Evolutionary conservation across 202 grass and related monocot genomes (phyloP), one percentile per base, ranked within the genome.

Genomic region (Cymbopogon flexuosus): DNA sequence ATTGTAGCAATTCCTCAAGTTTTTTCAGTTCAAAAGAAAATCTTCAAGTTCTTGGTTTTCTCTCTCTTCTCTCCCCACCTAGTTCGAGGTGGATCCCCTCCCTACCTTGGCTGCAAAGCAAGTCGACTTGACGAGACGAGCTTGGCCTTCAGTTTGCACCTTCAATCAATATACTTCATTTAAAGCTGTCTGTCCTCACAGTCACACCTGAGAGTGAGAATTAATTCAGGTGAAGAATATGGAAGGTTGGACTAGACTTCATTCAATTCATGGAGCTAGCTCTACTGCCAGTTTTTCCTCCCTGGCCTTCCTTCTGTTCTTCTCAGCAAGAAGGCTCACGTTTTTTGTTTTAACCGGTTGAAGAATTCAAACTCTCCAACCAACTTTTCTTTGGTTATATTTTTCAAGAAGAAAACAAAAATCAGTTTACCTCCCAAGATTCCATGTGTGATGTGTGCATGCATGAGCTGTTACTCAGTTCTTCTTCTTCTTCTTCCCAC

Each of bases 91-190:
- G 83, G 78, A 85, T 89, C 83, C 73, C 59, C 76, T 89, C 57
- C 11, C 39, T 87, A 71, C 36, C n/a, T 82, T 83, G 67, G 73
- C 72, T 82, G 49, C 86, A 79, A 79, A 83, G 87, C 62, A 37
- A 18, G 42, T 52, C 18, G 52, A 22, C n/a, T 22, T 57, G 52
- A 57, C 52, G 52, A 57, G 19, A 73, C 39, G 78, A 85, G 37
- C 27, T 68, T 73, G 60, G 51, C 59, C 45, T 89, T 62, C 52
- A 79, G 12, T 79, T 75, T 82, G 73, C 41, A 70, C 62, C 74
- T 68, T 47, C 79, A 57, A 64, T 88, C 81, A 83, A 73, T 86
- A 73, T 83, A 79, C 83, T 86, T 86, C 88, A 89, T 86, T 89
- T 83, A 89, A 89, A 64, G 74, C 83, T 85, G 62, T 81, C 5